These are phyloP conservation scores for Schoenoplectus tabernaemontani DNA, from an alignment of 202 grass and related monocot species.

Conservation along the genomic window DNA sequence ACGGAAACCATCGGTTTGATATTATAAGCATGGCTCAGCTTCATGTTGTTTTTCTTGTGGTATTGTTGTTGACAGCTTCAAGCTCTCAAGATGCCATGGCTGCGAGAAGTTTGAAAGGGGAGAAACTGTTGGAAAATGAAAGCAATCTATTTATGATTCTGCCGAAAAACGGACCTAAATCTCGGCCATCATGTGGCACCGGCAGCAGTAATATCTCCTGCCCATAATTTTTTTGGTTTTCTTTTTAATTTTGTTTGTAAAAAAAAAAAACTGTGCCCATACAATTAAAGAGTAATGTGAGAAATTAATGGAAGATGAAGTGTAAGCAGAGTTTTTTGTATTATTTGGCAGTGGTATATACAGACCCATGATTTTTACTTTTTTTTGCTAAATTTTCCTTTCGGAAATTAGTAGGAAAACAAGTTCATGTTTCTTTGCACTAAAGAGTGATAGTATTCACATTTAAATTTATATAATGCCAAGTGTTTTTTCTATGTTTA, in stretches of 20 bases:
- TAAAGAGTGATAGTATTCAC: neutral
- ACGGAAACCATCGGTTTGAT: neutral
- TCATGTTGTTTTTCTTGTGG: neutral
- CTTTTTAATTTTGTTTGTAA: no score
- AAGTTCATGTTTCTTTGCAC: neutral
- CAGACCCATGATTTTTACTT: no score
- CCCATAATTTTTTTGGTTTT: neutral
- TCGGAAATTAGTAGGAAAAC: neutral
- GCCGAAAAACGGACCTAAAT: neutral
- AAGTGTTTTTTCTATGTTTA: no score
- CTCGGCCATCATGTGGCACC: neutral
- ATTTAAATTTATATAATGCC: neutral
- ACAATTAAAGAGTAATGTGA: no score
- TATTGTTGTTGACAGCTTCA: neutral
- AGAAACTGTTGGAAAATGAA: neutral
- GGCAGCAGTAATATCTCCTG: neutral
- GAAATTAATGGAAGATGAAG: neutral
- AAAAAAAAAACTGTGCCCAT: no score
- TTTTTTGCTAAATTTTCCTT: neutral
- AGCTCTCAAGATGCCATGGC: neutral
- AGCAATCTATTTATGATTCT: neutral
- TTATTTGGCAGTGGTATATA: no score
- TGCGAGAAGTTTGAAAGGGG: conserved; percentile 16
- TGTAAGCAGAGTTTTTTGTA: neutral
- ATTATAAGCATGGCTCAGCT: neutral